Evolutionary conservation across 2,329 filamentous ascomycete species (phyloP), one percentile per base, ranked within the genome.

Genomic region (Epichloe hybrida): DNA sequence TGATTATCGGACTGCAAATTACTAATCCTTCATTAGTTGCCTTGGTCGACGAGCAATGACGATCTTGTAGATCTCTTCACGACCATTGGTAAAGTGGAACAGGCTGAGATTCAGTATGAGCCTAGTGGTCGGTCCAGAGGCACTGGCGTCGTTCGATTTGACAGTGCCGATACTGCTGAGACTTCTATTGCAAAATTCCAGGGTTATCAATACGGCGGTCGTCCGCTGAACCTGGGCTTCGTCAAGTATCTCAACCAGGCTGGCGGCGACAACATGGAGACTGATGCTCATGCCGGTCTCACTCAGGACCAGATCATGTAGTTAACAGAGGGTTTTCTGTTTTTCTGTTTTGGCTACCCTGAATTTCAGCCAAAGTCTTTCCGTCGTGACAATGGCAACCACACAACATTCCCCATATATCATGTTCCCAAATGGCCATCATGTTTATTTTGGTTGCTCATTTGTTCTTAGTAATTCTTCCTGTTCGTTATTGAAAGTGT

Each of bases 241-340:
- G 91, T 96, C 73, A 94, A 93, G 69, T 97, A 97, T 69, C 74
- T 87, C 57, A 91, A 84, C 64, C 74, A 79, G 49, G 76, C 80
- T 40, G 75, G 75, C 47, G 72, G 70, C 55, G 84, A 90, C 56
- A 77, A 74, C 59, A 95, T 96, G 88, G 90, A 96, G 58, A 87
- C 83, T 36, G 82, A 88, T 55, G 80, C 86, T 56, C 77, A 79
- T 51, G 80, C 75, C 48, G 85, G 84, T 54, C 71, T 95, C 64
- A 95, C 89, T n/a, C 93, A 97, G 70, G 91, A 97, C 65, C 90
- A 97, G 74, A 96, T 97, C 70, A 95, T 97, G 90, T 97, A 72
- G 50, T 42, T 6, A 27, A 12, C 6, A n/a, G 23, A 7, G 40
- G 36, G 20, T 39, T 7, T 34, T 17, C 6, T 48, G 21, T 40